Evolutionary conservation across 2,329 filamentous ascomycete species (phyloP).

Genomic region (Aspergillus piperis): DNA sequence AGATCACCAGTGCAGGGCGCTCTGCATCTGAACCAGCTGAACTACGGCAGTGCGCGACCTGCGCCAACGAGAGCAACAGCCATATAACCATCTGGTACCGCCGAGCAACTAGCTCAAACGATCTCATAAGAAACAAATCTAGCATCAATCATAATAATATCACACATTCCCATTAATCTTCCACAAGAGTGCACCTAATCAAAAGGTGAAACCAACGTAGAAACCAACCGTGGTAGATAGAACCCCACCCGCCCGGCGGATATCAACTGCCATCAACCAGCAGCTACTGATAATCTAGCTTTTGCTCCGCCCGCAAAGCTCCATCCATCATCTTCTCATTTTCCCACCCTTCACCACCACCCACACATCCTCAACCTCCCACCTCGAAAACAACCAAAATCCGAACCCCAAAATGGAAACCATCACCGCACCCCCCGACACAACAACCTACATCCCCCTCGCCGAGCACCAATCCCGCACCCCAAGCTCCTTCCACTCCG

Average conservation of each 20-base stretch:
- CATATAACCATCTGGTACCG: background rate
- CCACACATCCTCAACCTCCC: slow-evolving; percentile 14
- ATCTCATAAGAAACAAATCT: background rate
- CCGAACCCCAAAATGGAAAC: slow-evolving; percentile 42
- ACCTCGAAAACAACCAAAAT: background rate
- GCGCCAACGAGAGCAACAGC: background rate
- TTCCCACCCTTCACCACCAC: background rate
- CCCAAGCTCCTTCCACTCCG: slow-evolving; percentile 50
- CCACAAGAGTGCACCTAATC: background rate
- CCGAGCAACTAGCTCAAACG: background rate
- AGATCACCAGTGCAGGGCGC: background rate
- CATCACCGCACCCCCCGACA: slow-evolving; percentile 40
- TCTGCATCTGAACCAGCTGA: background rate
- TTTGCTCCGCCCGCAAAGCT: slow-evolving; percentile 3
- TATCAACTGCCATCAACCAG: background rate
- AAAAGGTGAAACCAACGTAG: background rate
- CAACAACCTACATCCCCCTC: slow-evolving; percentile 46
- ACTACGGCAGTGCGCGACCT: background rate
- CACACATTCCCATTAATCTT: background rate
- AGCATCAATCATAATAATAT: background rate
- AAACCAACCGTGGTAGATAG: background rate
- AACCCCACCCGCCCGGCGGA: background rate
- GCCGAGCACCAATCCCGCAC: slow-evolving; percentile 51
- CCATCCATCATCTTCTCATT: background rate
- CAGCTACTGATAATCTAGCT: background rate